Base-by-base conservation (phyloP, 2,329 filamentous ascomycete species). In the Capronia epimyces region DNA sequence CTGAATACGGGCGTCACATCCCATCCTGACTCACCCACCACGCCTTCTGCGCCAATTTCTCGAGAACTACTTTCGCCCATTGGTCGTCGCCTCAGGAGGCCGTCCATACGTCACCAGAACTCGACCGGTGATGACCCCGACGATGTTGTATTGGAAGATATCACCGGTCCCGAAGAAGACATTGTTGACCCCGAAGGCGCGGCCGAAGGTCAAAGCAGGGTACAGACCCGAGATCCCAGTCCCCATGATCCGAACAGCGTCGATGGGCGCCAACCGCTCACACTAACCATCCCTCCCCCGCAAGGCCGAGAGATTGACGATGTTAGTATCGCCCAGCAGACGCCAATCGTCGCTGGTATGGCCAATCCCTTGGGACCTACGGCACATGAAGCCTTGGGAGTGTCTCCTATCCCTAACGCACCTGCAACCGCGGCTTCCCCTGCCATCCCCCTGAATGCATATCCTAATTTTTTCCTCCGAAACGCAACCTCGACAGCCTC, bases 1-100 rank as follows among this genome's bases (percentile, higher is more conserved):
- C 74, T 84, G 47, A 80, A 86, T 56, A 75, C 79, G 9, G 84
- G 86, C 46, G 71, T 89, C 47, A 79, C 80, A 36, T 96, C 91
- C n/a, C 90, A 95, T 66, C 93, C 93, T 7, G 87, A 90, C 50
- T 96, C 89, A 10, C 89, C 89, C 1, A 93, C 88, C 5, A 95
- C 89, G 1, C 89, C 89, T 12, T 77, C 86, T 39, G 84, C 84
- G 41, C 82, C 84, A 1, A 74, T 82, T 47, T 71, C 75, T 43
- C 84, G 70, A 65, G 78, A 53, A 67, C 75, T 63, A 75, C 52
- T 79, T 72, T 54, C 76, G 75, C 21, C 75, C 70, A 16, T 79
- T 76, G 40, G 75, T 71, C 58, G 71, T 76, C 76, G 83, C 52
- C 73, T 80, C 15, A 78, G 87, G 62, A 81, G 90, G 29, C 89